Evolutionary conservation across 2,329 filamentous ascomycete genomes (phyloP).

Genomic region (Trichoderma lentiforme): DNA sequence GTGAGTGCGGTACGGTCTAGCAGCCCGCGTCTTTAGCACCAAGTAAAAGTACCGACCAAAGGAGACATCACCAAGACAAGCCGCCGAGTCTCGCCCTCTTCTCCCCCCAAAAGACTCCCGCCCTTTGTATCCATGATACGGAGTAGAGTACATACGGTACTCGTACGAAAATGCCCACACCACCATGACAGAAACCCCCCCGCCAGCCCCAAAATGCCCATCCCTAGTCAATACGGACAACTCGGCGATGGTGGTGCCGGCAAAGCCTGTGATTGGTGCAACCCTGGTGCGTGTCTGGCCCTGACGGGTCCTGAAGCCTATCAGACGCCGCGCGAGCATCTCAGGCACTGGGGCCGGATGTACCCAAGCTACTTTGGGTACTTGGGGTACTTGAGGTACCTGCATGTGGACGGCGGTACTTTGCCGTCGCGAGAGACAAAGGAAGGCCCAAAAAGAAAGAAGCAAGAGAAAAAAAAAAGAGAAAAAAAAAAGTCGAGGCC

Average conservation of each 20-base stretch:
- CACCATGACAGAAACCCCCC: background rate
- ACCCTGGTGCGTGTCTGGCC: slow-evolving; percentile 7
- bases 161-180: background rate
- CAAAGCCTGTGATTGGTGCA: background rate
- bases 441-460: background rate
- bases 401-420: slow-evolving; percentile 14
- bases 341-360: background rate
- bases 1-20: too few relatives aligned
- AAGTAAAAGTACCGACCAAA: background rate
- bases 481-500: slow-evolving; percentile 1
- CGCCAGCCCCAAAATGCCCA: background rate
- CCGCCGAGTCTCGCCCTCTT: background rate
- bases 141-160: background rate
- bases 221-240: slow-evolving; percentile 15
- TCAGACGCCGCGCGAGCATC: background rate
- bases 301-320: background rate
- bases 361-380: background rate
- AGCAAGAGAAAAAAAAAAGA: slow-evolving; percentile 2
- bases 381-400: slow-evolving; percentile 11
- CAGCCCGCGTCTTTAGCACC: background rate
- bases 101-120: background rate
- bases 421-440: background rate
- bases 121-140: background rate
- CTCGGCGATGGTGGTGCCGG: slow-evolving; percentile 12
- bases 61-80: background rate